phyloP scores from a whole-genome alignment of 2,329 filamentous ascomycete species.

The Pseudogymnoascus sp. region DNA sequence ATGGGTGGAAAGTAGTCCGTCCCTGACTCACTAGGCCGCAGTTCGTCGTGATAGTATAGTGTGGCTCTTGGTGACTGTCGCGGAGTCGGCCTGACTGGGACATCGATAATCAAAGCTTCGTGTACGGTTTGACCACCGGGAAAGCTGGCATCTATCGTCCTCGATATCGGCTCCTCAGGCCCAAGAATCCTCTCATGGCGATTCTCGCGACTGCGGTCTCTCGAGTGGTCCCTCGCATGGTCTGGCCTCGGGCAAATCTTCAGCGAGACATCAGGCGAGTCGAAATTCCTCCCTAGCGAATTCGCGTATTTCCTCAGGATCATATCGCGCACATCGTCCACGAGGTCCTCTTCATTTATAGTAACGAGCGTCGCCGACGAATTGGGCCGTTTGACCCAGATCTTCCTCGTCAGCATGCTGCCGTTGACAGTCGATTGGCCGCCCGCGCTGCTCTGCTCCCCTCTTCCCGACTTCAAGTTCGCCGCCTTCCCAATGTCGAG shows the following conservation, averaged over 20 bases:
- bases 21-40: slow-evolving; percentile 56
- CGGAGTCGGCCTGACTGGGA: slow-evolving; percentile 67
- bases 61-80: slow-evolving; percentile 62
- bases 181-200: slow-evolving; percentile 60
- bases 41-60: slow-evolving; percentile 53
- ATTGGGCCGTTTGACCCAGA: slow-evolving; percentile 86
- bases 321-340: slow-evolving; percentile 89
- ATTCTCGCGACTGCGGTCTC: slow-evolving; percentile 42
- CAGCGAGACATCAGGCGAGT: slow-evolving; percentile 80
- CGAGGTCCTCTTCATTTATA: slow-evolving; percentile 78
- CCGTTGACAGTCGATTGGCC: slow-evolving; percentile 25
- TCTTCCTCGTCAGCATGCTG: slow-evolving; percentile 62
- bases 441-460: slow-evolving; percentile 14
- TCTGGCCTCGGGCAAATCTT: slow-evolving; percentile 51
- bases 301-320: slow-evolving; percentile 92
- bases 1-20: slow-evolving; percentile 79
- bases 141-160: slow-evolving; percentile 72
- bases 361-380: slow-evolving; percentile 81
- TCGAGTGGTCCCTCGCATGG: background rate
- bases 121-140: slow-evolving; percentile 80
- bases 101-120: slow-evolving; percentile 85
- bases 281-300: slow-evolving; percentile 78
- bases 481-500: slow-evolving; percentile 36
- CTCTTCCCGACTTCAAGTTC: slow-evolving; percentile 26
- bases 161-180: slow-evolving; percentile 75